Base-by-base conservation (phyloP, 805 yeast species). In the Sungouiella blattae region DNA sequence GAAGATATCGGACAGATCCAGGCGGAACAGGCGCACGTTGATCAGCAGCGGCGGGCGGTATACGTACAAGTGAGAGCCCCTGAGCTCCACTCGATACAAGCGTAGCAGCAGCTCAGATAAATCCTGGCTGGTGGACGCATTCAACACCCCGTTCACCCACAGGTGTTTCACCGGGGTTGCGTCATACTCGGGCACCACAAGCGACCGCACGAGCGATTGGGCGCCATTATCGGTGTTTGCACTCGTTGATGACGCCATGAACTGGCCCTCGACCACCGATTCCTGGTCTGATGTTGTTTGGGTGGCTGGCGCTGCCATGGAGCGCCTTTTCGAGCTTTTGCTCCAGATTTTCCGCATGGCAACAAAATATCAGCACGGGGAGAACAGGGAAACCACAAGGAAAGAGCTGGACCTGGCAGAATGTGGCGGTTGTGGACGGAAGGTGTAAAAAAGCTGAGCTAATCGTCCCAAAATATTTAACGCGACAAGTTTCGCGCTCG, bases 41-140 rank as follows among this genome's bases (percentile, higher is more conserved):
- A 45, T 15, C 39, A 32, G 48, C 30, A 33, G 39, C 18, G 51
- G 51, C 14, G 51, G 46, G 4, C 47, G 44, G 63, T 75, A 84
- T 12, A 88, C 56, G 35, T 69, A 67, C 34, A 88, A 59, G 28
- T 68, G 65, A 2, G 88, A 76, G 13, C 95, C 95, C 47, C 71
- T 76, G 38, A 88, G 61, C 49, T 49, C 52, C 17, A 43, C 44
- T 17, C 52, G 49, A 33, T 39, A 47, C 26, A 46, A 35, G 26
- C 40, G 44, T 18, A 48, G 45, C 18, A 33, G 27, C 23, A 37
- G 28, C 25, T 49, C 56, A 41, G 47, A 29, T 25, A 59, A 55
- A 29, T 61, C 67, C 27, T 43, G 50, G 17, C 53, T 53, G 4
- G 63, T 55, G 32, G 56, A 45, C 23, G 64, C 53, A 47, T 59